Evolutionary conservation across 2,329 filamentous ascomycete genomes (phyloP), one percentile per base, ranked within the genome.

Genomic region (Lachnellula cervina): DNA sequence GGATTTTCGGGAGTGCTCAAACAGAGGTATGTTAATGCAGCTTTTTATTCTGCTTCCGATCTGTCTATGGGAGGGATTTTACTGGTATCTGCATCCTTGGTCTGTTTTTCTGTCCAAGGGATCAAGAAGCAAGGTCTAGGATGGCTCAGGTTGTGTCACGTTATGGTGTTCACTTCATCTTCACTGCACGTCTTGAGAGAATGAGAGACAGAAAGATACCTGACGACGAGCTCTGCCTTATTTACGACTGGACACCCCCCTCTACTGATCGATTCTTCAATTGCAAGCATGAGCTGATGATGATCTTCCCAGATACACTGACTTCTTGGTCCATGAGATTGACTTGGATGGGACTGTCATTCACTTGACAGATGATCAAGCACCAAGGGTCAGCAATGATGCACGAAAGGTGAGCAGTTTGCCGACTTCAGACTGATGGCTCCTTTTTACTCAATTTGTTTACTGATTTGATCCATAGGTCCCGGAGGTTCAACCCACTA

Each of bases 301-400:
- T 50, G 17, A 32, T 19, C 37, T 16, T 16, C 17, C 13, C 51
- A 83, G 84, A 69, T 90, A 89, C 68, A 88, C 85, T 8, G 87
- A 90, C 68, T 90, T 90, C 68, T 68, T 88, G 62, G 87, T 90
- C 64, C 88, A 89, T 65, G 87, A 90, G 70, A 87, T 90, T 59
- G 70, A 80, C 8, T 78, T 80, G 3, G 77, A 80, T 64, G 86
- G 86, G 28, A 69, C 80, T 59, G 84, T 89, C 25, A 68, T 86
- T 54, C 84, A 88, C 71, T 73, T 89, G 54, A 77, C 71, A 49
- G 77, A 75, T 53, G 62, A 64, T 32, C 37, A 64, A 25, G 61
- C 59, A 38, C 58, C 62, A 21, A 54, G 54, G n/a, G 34, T 34
- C 37, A 49, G 50, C 7, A 21, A 46, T 37, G 35, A 37, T 17